Evolutionary conservation across 805 yeast genomes (phyloP).

Genomic region (Vanderwaltozyma yarrowii): DNA sequence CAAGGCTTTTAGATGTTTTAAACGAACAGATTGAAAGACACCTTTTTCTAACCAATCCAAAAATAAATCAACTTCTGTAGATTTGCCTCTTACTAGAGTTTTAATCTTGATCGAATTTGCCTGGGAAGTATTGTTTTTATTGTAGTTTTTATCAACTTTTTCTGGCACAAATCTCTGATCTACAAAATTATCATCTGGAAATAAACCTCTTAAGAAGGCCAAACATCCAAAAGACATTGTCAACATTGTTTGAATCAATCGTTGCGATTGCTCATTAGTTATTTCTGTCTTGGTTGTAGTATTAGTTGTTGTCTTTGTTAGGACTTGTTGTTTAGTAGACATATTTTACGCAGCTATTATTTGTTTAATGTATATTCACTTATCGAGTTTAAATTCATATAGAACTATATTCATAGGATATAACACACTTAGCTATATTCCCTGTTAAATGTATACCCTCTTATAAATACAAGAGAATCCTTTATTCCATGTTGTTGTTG

Average conservation of each 20-base stretch:
- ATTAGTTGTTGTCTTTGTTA: constrained; percentile 3
- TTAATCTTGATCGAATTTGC: constrained; percentile 37
- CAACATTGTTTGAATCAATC: constrained; percentile 38
- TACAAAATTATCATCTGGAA: constrained; percentile 43
- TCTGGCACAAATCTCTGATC: constrained; percentile 38
- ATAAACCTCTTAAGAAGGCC: constrained; percentile 46
- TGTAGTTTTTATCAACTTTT: constrained; percentile 23
- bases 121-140: constrained; percentile 14
- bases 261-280: constrained; percentile 34
- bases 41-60: constrained; percentile 47
- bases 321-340: constrained; percentile 16
- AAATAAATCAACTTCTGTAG: constrained; percentile 38
- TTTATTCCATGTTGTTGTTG: too few relatives aligned
- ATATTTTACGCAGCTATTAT: constrained; percentile 2
- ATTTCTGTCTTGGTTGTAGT: constrained; percentile 17
- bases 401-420: too few relatives aligned
- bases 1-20: constrained; percentile 35
- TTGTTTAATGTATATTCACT: too few relatives aligned
- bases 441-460: too few relatives aligned
- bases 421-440: too few relatives aligned
- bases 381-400: too few relatives aligned
- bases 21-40: constrained; percentile 35
- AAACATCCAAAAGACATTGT: constrained; percentile 48
- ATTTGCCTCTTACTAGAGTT: constrained; percentile 37
- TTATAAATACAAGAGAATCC: too few relatives aligned